Percentiles rank a stretch among this genome's conserved stretches.
Conservation (phyloP, 225 moss, liverwort and hornwort genomes). For the Pseudoscleropodium purum region DNA sequence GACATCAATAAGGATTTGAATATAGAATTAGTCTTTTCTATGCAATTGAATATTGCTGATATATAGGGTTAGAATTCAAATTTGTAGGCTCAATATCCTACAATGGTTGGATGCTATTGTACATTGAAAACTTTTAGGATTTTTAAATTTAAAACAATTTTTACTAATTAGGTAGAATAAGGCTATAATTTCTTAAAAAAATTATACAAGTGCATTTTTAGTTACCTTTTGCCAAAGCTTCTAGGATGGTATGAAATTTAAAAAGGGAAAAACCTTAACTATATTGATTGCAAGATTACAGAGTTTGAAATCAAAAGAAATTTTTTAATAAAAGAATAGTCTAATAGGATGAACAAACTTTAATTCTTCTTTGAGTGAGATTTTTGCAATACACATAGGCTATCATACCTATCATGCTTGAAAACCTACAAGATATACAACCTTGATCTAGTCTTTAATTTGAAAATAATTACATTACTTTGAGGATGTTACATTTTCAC, state of each 20-base stretch:
- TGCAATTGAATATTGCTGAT: background rate
- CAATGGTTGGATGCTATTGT: background rate
- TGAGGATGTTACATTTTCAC: background rate
- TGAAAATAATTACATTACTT: background rate
- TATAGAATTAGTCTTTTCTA: background rate
- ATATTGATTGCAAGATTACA: background rate
- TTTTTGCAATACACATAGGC: background rate
- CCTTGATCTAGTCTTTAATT: accelerated
- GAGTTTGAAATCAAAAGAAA: too few relatives aligned
- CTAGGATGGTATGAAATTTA: background rate
- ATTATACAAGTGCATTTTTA: background rate
- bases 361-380: background rate
- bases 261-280: too few relatives aligned
- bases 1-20: background rate
- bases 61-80: background rate
- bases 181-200: background rate
- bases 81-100: accelerated
- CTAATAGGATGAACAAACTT: background rate
- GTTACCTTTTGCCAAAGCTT: background rate
- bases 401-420: background rate
- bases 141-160: background rate
- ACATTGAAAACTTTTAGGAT: background rate
- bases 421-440: background rate
- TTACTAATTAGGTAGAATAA: background rate
- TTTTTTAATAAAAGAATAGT: too few relatives aligned